Base-by-base conservation (phyloP, 495 filamentous ascomycete species). In the Aspergillus kassunensis region DNA sequence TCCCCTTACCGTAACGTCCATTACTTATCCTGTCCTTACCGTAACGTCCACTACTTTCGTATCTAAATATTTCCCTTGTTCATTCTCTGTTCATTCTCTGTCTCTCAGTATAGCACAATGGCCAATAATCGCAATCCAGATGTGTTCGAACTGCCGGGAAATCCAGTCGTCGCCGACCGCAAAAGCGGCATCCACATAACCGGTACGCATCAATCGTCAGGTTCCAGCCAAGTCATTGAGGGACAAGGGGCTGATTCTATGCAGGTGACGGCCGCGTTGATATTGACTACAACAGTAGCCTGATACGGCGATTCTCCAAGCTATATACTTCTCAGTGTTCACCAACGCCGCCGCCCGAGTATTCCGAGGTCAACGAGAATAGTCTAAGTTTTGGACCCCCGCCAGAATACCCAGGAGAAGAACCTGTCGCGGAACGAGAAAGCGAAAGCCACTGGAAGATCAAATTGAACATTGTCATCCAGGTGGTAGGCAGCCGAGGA, bases 401-500 rank as follows among this genome's bases (percentile, higher is more conserved):
- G n/a, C 33, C 33, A n/a, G 33, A 16, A 4, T 35, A 35, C n/a
- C 13, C 33, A n/a, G n/a, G 33, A 13, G 33, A 13, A 6, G 10
- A 35, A n/a, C 6, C n/a, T 35, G 33, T 35, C 33, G 33, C 4
- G 33, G 4, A 16, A 7, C 44, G 81, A 80, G 0, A 84, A 55
- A 80, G 77, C 48, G 81, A 31, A 12, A 29, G 34, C 10, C 3
- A 58, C 53, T 13, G 54, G 80, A 0, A 63, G 19, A 52, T 64
- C 15, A 48, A 53, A 18, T 45, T 71, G 9, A 81, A 79, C 51
- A 72, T 81, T 27, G 74, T 79, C 8, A 80, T 81, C 44, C 77
- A 80, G 25, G 68, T 80, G 0, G 78, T 81, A 9, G 78, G 77
- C 1, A 78, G 74, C 30, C 61, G 77, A 40, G 78, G 78, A 10